Evolutionary conservation across 768 basidiomycete genomes (phyloP).

Genomic region (Rhizopogon sp.): DNA sequence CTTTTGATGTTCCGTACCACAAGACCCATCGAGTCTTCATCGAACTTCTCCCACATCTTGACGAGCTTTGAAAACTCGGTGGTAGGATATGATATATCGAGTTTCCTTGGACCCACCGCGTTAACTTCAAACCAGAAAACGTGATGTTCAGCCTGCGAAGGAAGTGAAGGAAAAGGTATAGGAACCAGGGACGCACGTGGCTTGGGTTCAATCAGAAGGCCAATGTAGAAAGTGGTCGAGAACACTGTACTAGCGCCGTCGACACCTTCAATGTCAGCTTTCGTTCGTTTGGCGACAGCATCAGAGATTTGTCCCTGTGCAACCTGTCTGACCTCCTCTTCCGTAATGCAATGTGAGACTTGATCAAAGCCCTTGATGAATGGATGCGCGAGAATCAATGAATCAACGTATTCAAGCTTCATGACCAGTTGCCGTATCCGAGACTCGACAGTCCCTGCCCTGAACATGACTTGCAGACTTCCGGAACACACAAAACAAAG

Average conservation of each 20-base stretch:
- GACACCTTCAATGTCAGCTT: slow-evolving; percentile 72
- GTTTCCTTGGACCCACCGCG: slow-evolving; percentile 67
- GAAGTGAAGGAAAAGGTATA: slow-evolving; percentile 6
- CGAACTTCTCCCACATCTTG: slow-evolving; percentile 93
- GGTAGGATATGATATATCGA: slow-evolving; percentile 97
- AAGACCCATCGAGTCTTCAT: slow-evolving; percentile 90
- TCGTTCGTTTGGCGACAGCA: slow-evolving; percentile 63
- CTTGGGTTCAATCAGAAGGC: slow-evolving; percentile 87
- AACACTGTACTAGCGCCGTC: slow-evolving; percentile 77
- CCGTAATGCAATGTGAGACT: slow-evolving; percentile 74
- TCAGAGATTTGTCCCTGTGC: slow-evolving; percentile 85
- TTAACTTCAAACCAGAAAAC: slow-evolving; percentile 49
- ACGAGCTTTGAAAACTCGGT: slow-evolving; percentile 92
- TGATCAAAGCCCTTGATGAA: slow-evolving; percentile 93
- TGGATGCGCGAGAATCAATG: slow-evolving; percentile 88
- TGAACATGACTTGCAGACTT: slow-evolving; percentile 22
- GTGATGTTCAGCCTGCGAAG: slow-evolving; percentile 11
- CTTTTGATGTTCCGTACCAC: slow-evolving; percentile 90
- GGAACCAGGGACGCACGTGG: slow-evolving; percentile 55
- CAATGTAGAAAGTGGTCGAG: slow-evolving; percentile 98
- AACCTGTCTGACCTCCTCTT: slow-evolving; percentile 84
- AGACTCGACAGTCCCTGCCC: slow-evolving; percentile 98
- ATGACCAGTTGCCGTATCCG: slow-evolving; percentile 93
- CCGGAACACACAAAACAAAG: background rate
- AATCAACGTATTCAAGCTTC: slow-evolving; percentile 96